These are phyloP conservation scores for Lentinula guzmanii DNA, from an alignment of 768 basidiomycete species.

Conservation along the genomic window DNA sequence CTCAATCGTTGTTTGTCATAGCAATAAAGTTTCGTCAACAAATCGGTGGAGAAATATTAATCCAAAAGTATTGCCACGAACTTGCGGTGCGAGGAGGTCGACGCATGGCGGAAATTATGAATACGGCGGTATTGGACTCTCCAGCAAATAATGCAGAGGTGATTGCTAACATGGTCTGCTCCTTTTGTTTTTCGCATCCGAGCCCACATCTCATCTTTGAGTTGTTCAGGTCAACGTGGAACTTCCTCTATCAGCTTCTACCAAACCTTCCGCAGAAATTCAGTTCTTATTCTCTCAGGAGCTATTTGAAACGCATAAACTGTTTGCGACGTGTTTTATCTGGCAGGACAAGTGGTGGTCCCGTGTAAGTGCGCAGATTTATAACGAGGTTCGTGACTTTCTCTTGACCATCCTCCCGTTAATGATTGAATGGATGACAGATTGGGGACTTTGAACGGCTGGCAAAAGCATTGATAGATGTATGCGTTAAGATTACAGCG, in stretches of 20 bases:
- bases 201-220: not conserved
- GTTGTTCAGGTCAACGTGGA: constrained; percentile 31
- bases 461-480: constrained; percentile 3
- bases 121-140: constrained; percentile 61
- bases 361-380: constrained; percentile 41
- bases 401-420: not conserved
- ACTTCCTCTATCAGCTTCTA: constrained; percentile 27
- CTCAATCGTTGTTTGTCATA: constrained; percentile 12
- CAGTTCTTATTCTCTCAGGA: constrained; percentile 21
- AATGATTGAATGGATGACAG: not conserved
- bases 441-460: constrained; percentile 5
- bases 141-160: constrained; percentile 36
- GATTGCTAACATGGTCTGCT: constrained; percentile 66
- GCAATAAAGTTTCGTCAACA: constrained; percentile 75
- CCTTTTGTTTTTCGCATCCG: not conserved
- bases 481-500: constrained; percentile 2
- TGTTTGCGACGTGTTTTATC: constrained; percentile 26
- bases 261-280: constrained; percentile 17
- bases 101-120: constrained; percentile 55
- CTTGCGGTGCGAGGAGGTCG: constrained; percentile 67
- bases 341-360: constrained; percentile 41
- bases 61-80: constrained; percentile 67
- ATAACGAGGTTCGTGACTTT: constrained; percentile 31
- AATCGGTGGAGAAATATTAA: constrained; percentile 77
- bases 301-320: constrained; percentile 27